Evolutionary conservation across 2,329 filamentous ascomycete genomes (phyloP).

Genomic region (Aspergillus oerlinghausenensis): DNA sequence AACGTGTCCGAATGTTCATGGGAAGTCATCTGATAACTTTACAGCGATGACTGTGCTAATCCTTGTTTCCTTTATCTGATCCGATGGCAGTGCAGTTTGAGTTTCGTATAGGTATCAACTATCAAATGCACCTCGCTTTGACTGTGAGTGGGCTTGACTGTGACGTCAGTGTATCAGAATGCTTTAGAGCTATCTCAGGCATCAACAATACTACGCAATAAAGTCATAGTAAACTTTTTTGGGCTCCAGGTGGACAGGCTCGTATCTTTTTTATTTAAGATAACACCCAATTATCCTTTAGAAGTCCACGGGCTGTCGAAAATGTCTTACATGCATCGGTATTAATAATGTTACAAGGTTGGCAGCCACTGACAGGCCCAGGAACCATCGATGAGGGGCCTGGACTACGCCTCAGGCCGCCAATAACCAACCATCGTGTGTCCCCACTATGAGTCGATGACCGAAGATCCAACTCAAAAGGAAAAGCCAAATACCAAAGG

Average conservation of each 20-base stretch:
- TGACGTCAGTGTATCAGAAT: neutral
- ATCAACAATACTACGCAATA: neutral
- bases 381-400: neutral
- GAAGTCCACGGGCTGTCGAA: neutral
- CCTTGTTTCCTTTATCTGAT: neutral
- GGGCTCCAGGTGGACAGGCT: neutral
- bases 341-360: constrained; percentile 4
- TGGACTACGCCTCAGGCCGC: neutral
- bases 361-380: constrained; percentile 2
- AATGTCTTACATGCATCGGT: neutral
- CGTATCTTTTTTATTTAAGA: neutral
- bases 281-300: neutral
- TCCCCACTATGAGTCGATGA: constrained; percentile 17
- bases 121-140: neutral
- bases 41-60: neutral
- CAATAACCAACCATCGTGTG: constrained; percentile 1
- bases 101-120: neutral
- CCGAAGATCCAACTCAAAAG: constrained; percentile 6
- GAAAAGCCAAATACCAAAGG: neutral
- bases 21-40: neutral
- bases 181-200: neutral
- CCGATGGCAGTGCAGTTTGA: neutral
- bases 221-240: neutral
- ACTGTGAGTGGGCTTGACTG: neutral
- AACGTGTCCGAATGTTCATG: neutral